Evolutionary conservation across 441 rosid species (phyloP).

Genomic region (Pelargonium citronellum): DNA sequence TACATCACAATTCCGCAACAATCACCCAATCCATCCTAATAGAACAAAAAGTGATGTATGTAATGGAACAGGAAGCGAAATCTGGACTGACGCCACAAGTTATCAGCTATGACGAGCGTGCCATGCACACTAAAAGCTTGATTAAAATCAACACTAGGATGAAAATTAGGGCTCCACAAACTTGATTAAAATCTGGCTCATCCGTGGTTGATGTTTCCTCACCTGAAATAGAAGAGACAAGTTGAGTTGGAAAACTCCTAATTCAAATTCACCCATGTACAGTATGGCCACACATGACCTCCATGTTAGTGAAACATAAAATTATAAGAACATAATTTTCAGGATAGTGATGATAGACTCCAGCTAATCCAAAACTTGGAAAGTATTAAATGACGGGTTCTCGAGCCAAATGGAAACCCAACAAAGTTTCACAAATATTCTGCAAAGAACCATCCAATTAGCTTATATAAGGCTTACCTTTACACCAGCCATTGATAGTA

Average conservation of each 20-base stretch:
- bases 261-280: too few relatives aligned
- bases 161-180: constrained; percentile 44
- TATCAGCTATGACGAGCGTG: too few relatives aligned
- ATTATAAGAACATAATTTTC: background rate
- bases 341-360: background rate
- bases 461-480: constrained; percentile 42
- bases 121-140: too few relatives aligned
- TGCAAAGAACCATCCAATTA: background rate
- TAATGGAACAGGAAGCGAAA: too few relatives aligned
- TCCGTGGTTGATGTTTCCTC: constrained; percentile 67
- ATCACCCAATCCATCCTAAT: too few relatives aligned
- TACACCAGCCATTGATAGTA: constrained; percentile 76
- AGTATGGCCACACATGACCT: too few relatives aligned
- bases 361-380: background rate
- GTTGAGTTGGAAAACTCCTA: too few relatives aligned
- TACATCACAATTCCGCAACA: too few relatives aligned
- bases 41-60: too few relatives aligned
- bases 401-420: background rate
- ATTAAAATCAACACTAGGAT: background rate
- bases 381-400: background rate
- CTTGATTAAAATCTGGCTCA: constrained; percentile 52
- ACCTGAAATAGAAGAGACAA: constrained; percentile 40
- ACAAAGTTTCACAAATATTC: too few relatives aligned
- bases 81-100: too few relatives aligned
- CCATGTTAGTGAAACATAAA: background rate